Evolutionary conservation across 768 basidiomycete species (phyloP).

Genomic region (Botryobasidium botryosum): DNA sequence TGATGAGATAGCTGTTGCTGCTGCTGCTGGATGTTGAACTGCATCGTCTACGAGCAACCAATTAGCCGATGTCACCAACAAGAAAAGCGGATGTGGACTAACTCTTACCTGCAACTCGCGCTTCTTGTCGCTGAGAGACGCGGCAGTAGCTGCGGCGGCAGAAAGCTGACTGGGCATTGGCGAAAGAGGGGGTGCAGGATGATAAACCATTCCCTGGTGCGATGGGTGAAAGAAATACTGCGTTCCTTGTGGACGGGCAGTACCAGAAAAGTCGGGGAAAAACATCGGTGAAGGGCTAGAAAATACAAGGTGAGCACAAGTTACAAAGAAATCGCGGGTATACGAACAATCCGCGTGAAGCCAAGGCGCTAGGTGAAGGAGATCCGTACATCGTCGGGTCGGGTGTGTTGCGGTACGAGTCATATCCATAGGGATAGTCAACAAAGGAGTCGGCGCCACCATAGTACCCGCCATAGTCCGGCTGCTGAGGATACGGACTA

Average conservation of each 20-base stretch:
- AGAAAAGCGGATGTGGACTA: not conserved
- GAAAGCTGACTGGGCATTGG: conserved; percentile 39
- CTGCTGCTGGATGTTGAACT: conserved; percentile 34
- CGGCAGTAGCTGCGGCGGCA: conserved; percentile 25
- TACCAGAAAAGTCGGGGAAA: conserved; percentile 35
- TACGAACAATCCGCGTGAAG: conserved; percentile 32
- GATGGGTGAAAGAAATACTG: conserved; percentile 44
- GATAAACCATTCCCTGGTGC: conserved; percentile 40
- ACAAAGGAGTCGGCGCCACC: conserved; percentile 33
- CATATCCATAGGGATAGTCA: conserved; percentile 38
- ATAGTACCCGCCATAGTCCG: conserved; percentile 48
- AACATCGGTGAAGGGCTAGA: conserved; percentile 37
- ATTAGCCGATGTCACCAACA: not conserved
- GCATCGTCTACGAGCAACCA: not conserved
- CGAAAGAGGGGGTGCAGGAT: conserved; percentile 30
- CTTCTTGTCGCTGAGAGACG: conserved; percentile 36
- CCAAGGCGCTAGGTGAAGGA: conserved; percentile 25
- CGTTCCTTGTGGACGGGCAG: conserved; percentile 31
- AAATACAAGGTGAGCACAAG: conserved; percentile 24
- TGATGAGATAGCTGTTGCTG: conserved; percentile 20
- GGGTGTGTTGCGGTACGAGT: conserved; percentile 31
- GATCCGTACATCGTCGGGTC: conserved; percentile 36
- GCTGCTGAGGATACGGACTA: no score
- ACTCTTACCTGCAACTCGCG: conserved; percentile 38
- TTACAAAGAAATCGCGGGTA: conserved; percentile 27